Evolutionary conservation across 2,329 filamentous ascomycete genomes (phyloP), one percentile per base, ranked within the genome.

Genomic region (Neofusicoccum sp.): DNA sequence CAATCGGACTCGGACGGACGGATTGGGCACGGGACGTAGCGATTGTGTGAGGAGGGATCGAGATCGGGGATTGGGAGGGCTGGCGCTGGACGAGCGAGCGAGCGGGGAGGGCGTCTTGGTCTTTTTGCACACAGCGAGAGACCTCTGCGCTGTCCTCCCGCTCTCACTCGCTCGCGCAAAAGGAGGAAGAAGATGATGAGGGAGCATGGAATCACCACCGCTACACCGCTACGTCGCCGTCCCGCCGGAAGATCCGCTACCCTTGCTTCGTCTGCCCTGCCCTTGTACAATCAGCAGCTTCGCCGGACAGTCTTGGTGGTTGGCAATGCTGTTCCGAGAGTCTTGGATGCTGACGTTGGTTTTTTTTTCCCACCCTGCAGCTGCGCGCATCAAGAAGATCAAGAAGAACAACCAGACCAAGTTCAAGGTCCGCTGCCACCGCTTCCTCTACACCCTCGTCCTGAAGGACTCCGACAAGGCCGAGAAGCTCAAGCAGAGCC

Each of bases 371-470:
- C 20, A 1, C 20, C 11, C n/a, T 36, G 68, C 66, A 82, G 80
- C 80, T 65, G 80, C 79, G 65, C 76, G 79, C 70, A 80, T 82
- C 74, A 82, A 98, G 92, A 95, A 96, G 87, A 96, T 89, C 88
- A 89, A 88, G 82, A 88, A 89, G 83, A 83, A 84, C 76, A 86
- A 89, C 79, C 89, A 93, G 86, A 93, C 95, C 89, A 99, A 99
- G 90, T 98, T 99, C 92, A 99, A 99, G 91, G 93, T 99, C 86
- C 91, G 95, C 81, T 98, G 95, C 89, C 86, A 91, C 79, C 87
- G 88, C 76, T 88, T 95, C 86, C 86, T 99, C 72, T 99, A 99
- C 90, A 97, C 95, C 72, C 89, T 99, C 73, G 90, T 96, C 79
- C 89, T 99, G 75, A 97, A 96, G 88, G 95, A 99, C 84, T 86